Conservation (phyloP, 1,139 yeast genomes). For the Meyerozyma smithsonii region DNA sequence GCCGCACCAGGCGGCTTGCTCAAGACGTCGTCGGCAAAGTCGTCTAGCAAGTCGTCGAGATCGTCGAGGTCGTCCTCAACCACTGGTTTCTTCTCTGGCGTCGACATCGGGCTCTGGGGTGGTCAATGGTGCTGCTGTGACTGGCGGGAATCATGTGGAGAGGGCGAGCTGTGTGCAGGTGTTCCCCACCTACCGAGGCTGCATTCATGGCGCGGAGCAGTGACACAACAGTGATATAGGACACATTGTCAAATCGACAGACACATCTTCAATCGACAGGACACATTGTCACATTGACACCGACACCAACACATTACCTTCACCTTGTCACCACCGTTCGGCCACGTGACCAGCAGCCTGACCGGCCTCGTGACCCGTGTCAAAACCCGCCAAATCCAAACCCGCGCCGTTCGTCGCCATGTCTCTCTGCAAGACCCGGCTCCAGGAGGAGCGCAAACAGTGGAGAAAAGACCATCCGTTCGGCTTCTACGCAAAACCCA, state of each 20-base stretch:
- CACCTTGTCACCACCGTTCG: background rate
- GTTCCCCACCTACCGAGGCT: background rate
- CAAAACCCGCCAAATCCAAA: background rate
- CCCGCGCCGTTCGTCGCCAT: conserved; percentile 8
- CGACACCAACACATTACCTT: too few relatives aligned
- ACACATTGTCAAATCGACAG: too few relatives aligned
- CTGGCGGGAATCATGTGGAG: conserved; percentile 2
- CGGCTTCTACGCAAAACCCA: conserved; percentile 92
- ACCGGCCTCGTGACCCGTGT: too few relatives aligned
- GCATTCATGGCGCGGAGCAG: too few relatives aligned
- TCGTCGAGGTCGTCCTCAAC: conserved; percentile 63
- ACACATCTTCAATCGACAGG: too few relatives aligned
- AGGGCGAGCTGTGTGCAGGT: background rate
- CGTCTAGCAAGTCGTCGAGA: conserved; percentile 69
- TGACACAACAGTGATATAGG: too few relatives aligned
- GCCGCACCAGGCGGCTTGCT: conserved; percentile 56
- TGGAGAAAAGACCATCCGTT: conserved; percentile 99
- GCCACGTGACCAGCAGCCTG: background rate
- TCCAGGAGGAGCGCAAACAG: conserved; percentile 86
- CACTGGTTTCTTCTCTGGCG: conserved; percentile 5
- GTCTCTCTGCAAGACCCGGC: conserved; percentile 68
- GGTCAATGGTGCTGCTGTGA: too few relatives aligned
- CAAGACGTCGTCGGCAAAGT: conserved; percentile 71
- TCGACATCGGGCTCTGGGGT: conserved; percentile 3
- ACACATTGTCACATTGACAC: too few relatives aligned